Base-by-base conservation (phyloP, 257 asterid species). In the Ehretia macrophylla region DNA sequence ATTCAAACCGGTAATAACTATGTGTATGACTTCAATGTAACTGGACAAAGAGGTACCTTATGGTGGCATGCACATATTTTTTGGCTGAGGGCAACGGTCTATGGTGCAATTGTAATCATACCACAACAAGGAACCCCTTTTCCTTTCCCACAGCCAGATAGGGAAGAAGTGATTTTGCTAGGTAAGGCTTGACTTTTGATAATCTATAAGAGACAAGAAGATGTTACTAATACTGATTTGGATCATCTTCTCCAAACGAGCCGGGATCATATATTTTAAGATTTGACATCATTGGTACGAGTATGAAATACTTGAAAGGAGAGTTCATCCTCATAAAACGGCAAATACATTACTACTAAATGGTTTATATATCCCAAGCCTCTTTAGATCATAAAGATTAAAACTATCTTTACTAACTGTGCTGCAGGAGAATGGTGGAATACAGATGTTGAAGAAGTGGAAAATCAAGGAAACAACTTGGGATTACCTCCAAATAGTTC, bases 51-150 rank as follows among this genome's bases (percentile, higher is more conserved):
- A 73, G 93, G 93, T 10, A 84, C 93, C 40, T 46, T 84, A 6
- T 81, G 88, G 88, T 84, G 93, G 88, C 93, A 84, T 67, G 93
- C 93, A 50, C 93, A 84, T 59, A 81, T 81, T 63, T 70, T 79
- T 40, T 84, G 93, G 88, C 86, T 84, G 8, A 73, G 93, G 51
- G 86, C 88, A 14, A 84, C 88, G 0, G 82, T 84, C 11, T 75
- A 81, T 73, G 90, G 86, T 51, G 84, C 87, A 50, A 69, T 81
- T 32, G 84, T 77, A 3, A 75, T 77, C 20, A 14, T 72, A 72
- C 84, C 87, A 11, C 58, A 72, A 63, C 78, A 68, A 62, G 81
- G 81, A 38, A 71, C 80, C 19, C 87, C 78, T 3, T 81, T 72
- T 20, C 87, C 87, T 18, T 81, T 81, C 42, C 84, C 82, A 23